Percentiles rank a stretch among this genome's conserved stretches.
Conservation (phyloP, 306 rosid species). For the Fragaria iinumae region DNA sequence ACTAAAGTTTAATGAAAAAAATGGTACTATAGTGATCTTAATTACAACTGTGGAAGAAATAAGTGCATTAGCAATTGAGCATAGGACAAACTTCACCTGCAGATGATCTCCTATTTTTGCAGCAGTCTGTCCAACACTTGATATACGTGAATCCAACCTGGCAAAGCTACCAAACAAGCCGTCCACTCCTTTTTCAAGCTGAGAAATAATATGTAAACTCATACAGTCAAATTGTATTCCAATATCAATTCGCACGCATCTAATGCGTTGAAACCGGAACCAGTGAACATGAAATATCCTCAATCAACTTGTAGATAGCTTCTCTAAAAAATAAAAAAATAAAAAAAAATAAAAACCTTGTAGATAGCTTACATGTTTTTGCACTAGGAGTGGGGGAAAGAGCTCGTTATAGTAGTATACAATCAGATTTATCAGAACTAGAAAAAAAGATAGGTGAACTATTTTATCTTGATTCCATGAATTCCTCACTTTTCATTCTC, state of each 20-base stretch:
- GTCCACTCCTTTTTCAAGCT: constrained; percentile 99
- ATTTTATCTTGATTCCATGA: constrained; percentile 4
- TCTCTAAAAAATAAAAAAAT: not conserved
- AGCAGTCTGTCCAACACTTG: constrained; percentile 99
- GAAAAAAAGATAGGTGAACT: not conserved
- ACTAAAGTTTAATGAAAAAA: constrained; percentile 22
- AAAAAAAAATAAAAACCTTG: not conserved
- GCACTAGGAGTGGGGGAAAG: not conserved
- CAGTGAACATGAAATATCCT: not conserved
- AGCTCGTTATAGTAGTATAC: not conserved
- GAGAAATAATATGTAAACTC: constrained; percentile 29
- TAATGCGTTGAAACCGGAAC: not conserved
- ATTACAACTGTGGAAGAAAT: constrained; percentile 22
- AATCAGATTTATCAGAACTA: not conserved
- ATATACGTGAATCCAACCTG: constrained; percentile 93
- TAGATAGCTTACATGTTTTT: not conserved
- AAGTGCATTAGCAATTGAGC: constrained; percentile 21
- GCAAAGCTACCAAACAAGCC: constrained; percentile 98
- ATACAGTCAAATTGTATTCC: constrained; percentile 13
- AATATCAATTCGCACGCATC: constrained; percentile 14
- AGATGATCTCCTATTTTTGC: constrained; percentile 99
- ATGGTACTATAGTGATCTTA: constrained; percentile 9
- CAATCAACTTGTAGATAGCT: not conserved
- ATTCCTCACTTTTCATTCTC: not conserved
- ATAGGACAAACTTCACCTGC: constrained; percentile 63